Percentiles rank a stretch among this genome's conserved stretches.
Evolutionary conservation across 2,329 filamentous ascomycete genomes (phyloP).

Genomic region (Triangularia setosa): DNA sequence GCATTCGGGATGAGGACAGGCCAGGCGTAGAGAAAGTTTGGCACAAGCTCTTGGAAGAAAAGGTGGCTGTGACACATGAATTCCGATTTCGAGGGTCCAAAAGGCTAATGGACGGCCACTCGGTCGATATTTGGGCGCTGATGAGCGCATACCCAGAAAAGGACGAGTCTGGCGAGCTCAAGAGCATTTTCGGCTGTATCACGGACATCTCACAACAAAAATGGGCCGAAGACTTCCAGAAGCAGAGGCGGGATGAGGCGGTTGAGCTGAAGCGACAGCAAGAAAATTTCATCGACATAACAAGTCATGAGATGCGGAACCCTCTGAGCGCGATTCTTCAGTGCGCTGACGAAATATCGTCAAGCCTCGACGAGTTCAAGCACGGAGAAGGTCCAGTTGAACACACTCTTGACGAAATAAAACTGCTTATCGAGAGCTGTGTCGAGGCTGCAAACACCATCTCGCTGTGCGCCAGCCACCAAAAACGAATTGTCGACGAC

Average conservation of each 20-base stretch:
- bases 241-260: constrained; percentile 70
- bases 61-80: constrained; percentile 63
- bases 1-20: constrained; percentile 64
- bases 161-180: constrained; percentile 58
- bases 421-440: constrained; percentile 49
- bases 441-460: constrained; percentile 80
- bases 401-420: constrained; percentile 37
- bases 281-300: constrained; percentile 78
- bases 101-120: constrained; percentile 54
- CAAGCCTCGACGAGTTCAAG: constrained; percentile 44
- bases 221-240: constrained; percentile 77
- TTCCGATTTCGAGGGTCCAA: constrained; percentile 71
- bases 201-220: constrained; percentile 86
- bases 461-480: constrained; percentile 72
- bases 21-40: constrained; percentile 56
- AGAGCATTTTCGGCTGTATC: constrained; percentile 74
- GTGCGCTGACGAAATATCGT: constrained; percentile 71
- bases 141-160: constrained; percentile 74
- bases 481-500: constrained; percentile 73
- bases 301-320: constrained; percentile 69
- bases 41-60: constrained; percentile 58
- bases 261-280: constrained; percentile 63
- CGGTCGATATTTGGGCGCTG: constrained; percentile 69
- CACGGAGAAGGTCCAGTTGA: constrained; percentile 25
- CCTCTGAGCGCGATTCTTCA: constrained; percentile 70